Evolutionary conservation across 768 basidiomycete genomes (phyloP), one percentile per base, ranked within the genome.

Genomic region (Leccinum longicurvipes): DNA sequence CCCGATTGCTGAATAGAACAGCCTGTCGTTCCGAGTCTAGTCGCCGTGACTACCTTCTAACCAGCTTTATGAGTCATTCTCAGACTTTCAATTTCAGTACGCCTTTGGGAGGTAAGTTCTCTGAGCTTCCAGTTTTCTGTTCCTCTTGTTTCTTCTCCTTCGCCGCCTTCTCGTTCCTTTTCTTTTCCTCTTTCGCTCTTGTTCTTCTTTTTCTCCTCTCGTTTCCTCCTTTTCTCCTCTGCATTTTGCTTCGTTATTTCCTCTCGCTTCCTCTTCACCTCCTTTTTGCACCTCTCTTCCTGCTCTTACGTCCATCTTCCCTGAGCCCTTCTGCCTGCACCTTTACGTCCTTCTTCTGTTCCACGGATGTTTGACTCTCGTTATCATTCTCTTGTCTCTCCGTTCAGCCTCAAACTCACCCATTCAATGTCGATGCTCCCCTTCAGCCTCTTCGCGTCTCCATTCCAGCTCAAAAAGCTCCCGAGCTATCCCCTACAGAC

Each of bases 401-500:
- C 10, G 63, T 59, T 74, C 55, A 7, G 68, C 73, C 17, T 82
- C 74, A 7, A 82, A 46, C n/a, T 75, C 70, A 15, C 73, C 76
- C 55, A 84, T 64, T 27, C 63, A 61, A 28, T 57, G 62, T 2
- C 71, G 66, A 63, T 84, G 79, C 23, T 67, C 73, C 10, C 55
- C 61, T 55, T 77, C 72, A 24, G 79, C 78, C 8, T 64, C 72
- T 3, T 84, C 80, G 1, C 75, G 76, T 51, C 73, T 69, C 61
- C 68, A 55, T 64, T 80, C 72, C 25, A 64, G 62, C 21, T 67
- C 68, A 29, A 75, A 72, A 15, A 75, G 76, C 34, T 71, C 56
- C 49, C 73, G 58, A 21, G 65, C 69, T 54, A 76, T 74, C 55
- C 72, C 64, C 51, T 78, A 76, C 0, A 73, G 75, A 2, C 64